A percentile compares a stretch with the other conserved stretches of the same genome.
Conservation (phyloP, 192 early-diverging fungal genomes). For the Dissophora ornata region DNA sequence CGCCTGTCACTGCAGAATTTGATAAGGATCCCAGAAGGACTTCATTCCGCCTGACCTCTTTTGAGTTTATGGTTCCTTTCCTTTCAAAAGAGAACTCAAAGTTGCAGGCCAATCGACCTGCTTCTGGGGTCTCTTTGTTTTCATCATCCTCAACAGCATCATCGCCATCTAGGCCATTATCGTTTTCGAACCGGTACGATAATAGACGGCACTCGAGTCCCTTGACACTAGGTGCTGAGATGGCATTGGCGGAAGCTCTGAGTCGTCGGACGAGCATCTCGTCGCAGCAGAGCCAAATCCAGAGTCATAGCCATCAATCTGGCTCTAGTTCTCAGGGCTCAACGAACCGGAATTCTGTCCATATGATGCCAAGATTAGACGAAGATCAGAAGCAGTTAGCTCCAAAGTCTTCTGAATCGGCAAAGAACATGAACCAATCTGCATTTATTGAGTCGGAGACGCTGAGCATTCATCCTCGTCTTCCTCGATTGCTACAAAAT, state of each 20-base stretch:
- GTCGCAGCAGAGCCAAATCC: constrained; percentile 19
- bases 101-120: constrained; percentile 1
- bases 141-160: too few relatives aligned
- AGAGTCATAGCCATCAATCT: too few relatives aligned
- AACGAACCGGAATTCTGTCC: constrained; percentile 12
- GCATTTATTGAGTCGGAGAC: background rate
- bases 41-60: constrained; percentile 22
- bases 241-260: constrained; percentile 5
- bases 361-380: constrained; percentile 19
- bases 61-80: constrained; percentile 32
- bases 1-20: constrained; percentile 24
- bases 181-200: background rate
- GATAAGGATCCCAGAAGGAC: background rate
- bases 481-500: too few relatives aligned
- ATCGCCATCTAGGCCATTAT: background rate
- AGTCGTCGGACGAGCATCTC: constrained; percentile 13
- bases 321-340: background rate
- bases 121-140: background rate
- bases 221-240: constrained; percentile 23
- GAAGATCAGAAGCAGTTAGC: constrained; percentile 6
- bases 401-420: background rate
- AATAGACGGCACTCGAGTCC: constrained; percentile 41
- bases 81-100: constrained; percentile 4
- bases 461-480: constrained; percentile 11
- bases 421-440: background rate